Percentiles rank a stretch among this genome's conserved stretches.
These are phyloP conservation scores for Austropuccinia psidii DNA, from an alignment of 1,284 basidiomycete species.

Conservation along the genomic window DNA sequence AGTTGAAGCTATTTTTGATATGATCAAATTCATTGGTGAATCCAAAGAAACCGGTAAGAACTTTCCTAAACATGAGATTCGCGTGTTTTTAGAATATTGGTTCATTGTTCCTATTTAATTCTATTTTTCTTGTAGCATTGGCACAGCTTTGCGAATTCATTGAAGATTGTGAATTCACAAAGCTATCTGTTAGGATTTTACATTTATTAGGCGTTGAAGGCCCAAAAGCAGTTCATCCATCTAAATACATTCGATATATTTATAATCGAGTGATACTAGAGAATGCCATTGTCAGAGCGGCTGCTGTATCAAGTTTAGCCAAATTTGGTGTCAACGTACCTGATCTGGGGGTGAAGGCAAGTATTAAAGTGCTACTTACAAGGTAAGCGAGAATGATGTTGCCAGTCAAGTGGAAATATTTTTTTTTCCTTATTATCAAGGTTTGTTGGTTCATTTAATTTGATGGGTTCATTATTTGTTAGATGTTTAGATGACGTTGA, in stretches of 20 bases:
- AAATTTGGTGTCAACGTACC: conserved; percentile 89
- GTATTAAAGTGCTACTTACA: conserved; percentile 74
- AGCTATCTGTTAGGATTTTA: conserved; percentile 92
- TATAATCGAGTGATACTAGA: conserved; percentile 99
- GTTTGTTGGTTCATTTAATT: not conserved
- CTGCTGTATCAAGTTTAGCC: conserved; percentile 85
- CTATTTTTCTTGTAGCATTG: conserved; percentile 57
- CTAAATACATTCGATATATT: conserved; percentile 98
- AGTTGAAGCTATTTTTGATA: conserved; percentile 99
- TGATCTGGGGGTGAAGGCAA: conserved; percentile 70
- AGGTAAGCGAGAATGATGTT: conserved; percentile 57
- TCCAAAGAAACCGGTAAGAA: conserved; percentile 76
- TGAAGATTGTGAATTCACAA: conserved; percentile 99
- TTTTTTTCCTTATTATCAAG: not conserved
- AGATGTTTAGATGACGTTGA: conserved; percentile 98
- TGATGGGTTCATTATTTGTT: conserved; percentile 33
- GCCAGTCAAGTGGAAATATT: too few relatives aligned
- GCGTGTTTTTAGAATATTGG: too few relatives aligned
- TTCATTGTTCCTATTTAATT: too few relatives aligned
- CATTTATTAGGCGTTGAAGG: conserved; percentile 93
- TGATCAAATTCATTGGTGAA: conserved; percentile 95
- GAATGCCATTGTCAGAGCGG: conserved; percentile 94
- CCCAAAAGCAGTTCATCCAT: conserved; percentile 85
- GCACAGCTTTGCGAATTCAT: conserved; percentile 99
- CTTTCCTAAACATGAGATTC: too few relatives aligned